Conservation (phyloP, 371 early-diverging fungal species). For the Mucor piriformis region DNA sequence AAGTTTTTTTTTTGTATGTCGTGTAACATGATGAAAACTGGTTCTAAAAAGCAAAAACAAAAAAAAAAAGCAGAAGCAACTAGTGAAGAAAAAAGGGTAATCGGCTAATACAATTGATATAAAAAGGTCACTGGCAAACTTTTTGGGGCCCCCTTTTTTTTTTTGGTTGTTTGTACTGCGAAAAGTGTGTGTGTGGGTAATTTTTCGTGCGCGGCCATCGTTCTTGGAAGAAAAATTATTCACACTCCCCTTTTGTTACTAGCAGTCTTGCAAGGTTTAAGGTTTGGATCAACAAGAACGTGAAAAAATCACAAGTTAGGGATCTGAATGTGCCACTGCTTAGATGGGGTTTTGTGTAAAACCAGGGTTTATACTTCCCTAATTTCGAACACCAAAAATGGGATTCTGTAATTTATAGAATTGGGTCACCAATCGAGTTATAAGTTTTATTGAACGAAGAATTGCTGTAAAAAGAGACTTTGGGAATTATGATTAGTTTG, state of each 20-base stretch:
- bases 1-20: neutral
- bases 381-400: neutral
- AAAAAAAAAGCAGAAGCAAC: too few species aligned
- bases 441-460: neutral
- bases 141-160: too few species aligned
- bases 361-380: neutral
- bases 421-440: neutral
- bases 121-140: too few species aligned
- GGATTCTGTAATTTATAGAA: neutral
- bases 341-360: neutral
- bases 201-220: neutral
- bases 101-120: too few species aligned
- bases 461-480: neutral
- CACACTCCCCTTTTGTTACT: neutral
- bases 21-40: neutral
- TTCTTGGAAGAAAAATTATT: too few species aligned
- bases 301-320: neutral
- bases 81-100: too few species aligned
- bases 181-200: neutral
- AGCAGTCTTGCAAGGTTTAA: neutral
- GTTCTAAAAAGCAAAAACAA: too few species aligned
- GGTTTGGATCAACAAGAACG: neutral
- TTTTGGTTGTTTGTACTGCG: too few species aligned
- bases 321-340: neutral
- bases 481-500: constrained; percentile 5